phyloP scores from a whole-genome alignment of 139 green algal genomes.

The Zygnema cylindricum region DNA sequence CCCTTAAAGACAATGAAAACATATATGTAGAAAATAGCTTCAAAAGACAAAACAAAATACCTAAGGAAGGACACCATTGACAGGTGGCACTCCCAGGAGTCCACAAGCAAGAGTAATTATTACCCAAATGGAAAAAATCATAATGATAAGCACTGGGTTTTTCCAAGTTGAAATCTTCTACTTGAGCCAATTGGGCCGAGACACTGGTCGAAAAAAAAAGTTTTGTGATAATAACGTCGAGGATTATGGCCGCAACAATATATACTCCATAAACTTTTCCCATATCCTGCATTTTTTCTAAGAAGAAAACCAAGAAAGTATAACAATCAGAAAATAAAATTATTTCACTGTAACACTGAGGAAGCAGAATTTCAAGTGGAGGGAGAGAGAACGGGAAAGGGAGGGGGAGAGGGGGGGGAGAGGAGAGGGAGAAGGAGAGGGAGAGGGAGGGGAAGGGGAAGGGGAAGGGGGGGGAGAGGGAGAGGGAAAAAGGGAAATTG shows the following conservation, averaged over 20 bases:
- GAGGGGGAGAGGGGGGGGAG: neutral
- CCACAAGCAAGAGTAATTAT: conserved; percentile 74
- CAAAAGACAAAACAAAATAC: no score
- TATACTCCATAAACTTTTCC: conserved; percentile 65
- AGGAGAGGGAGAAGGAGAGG: neutral
- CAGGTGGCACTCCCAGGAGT: conserved; percentile 82
- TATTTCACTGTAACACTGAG: no score
- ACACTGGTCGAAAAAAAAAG: conserved; percentile 93
- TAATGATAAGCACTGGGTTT: conserved; percentile 54
- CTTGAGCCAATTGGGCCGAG: conserved; percentile 77
- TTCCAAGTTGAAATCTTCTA: conserved; percentile 71
- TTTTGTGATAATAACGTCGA: conserved; percentile 79
- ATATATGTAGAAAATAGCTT: conserved; percentile 79
- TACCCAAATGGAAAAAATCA: conserved; percentile 82
- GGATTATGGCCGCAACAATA: conserved; percentile 79
- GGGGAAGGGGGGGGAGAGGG: neutral
- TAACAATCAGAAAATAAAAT: no score
- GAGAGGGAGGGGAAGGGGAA: neutral
- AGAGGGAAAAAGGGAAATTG: no score
- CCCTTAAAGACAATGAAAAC: no score
- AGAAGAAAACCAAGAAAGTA: no score
- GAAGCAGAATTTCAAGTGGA: no score
- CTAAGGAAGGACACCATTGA: conserved; percentile 86
- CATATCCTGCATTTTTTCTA: conserved; percentile 70
- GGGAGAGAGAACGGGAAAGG: conserved; percentile 2